Evolutionary conservation across 2,329 filamentous ascomycete species (phyloP), one percentile per base, ranked within the genome.

Genomic region (Monosporascus sp.): DNA sequence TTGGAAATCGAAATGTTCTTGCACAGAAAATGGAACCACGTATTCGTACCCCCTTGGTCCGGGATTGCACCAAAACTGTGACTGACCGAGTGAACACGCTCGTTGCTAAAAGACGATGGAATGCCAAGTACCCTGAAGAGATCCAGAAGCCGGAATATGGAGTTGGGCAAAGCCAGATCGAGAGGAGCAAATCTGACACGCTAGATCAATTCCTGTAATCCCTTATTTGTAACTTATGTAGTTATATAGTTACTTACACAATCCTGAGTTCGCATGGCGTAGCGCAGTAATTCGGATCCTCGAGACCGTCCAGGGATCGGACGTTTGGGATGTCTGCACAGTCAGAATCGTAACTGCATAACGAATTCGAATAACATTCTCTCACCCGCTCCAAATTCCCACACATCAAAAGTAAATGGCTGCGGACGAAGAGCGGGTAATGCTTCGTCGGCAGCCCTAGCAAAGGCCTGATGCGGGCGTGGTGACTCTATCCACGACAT

Each of bases 1-100:
- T 37, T 8, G 59, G 25, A 64, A 51, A 47, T 63, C 57, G 45
- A 67, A 17, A 46, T 60, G 51, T 65, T 66, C 56, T 72, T 70
- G 56, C 62, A 70, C 18, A 70, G 64, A 39, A 65, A 69, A 45
- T 68, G 66, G 41, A 72, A 70, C 70, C 68, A 72, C 0, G 65
- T 58, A 35, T 58, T 60, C 17, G 53, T 61, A n/a, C 56, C 68
- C 25, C 60, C 39, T 2, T 35, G 48, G 37, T 63, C 62, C 15
- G 59, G 65, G 6, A 59, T 58, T 6, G 59, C 55, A 17, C 63
- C 65, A 44, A 71, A 68, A 54, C 69, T 71, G 55, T 71, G 69
- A 37, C 62, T 67, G 5, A 69, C 67, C 1, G 58, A 62, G 18
- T 63, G 59, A 1, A 64, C 55, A 1, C 67, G 62, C 52, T 71